Percentiles rank a stretch among this genome's conserved stretches.
phyloP scores from a whole-genome alignment of 2,329 filamentous ascomycete species.

The Colletotrichum sp. region DNA sequence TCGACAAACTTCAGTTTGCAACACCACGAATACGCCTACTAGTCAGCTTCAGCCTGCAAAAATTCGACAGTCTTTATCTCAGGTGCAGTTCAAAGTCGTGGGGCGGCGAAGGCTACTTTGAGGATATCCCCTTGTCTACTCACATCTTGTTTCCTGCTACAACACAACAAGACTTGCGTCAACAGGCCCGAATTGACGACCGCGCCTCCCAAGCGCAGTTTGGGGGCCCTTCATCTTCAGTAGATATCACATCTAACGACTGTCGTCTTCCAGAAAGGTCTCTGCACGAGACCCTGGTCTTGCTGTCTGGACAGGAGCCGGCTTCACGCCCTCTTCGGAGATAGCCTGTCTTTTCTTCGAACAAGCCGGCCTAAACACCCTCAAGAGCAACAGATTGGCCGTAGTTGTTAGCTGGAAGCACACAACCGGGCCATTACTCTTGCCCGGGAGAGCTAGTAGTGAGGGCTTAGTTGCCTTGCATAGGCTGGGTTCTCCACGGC shows the following conservation, averaged over 20 bases:
- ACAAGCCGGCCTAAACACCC: not conserved
- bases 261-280: conserved; percentile 15
- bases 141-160: not conserved
- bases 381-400: not conserved
- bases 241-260: conserved; percentile 5
- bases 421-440: not conserved
- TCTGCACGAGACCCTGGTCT: conserved; percentile 8
- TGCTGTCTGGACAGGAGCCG: not conserved
- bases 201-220: not conserved
- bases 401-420: not conserved
- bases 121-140: not conserved
- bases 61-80: not conserved
- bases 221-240: not conserved
- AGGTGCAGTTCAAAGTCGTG: not conserved
- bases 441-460: conserved; percentile 1
- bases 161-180: conserved; percentile 5
- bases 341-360: conserved; percentile 1
- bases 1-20: not conserved
- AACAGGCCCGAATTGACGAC: not conserved
- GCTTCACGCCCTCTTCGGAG: conserved; percentile 6
- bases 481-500: conserved; percentile 19
- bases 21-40: not conserved
- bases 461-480: conserved; percentile 6
- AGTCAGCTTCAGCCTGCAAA: not conserved
- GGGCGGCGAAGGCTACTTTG: not conserved